phyloP scores from a whole-genome alignment of 805 yeast genomes.

The Candida maris region DNA sequence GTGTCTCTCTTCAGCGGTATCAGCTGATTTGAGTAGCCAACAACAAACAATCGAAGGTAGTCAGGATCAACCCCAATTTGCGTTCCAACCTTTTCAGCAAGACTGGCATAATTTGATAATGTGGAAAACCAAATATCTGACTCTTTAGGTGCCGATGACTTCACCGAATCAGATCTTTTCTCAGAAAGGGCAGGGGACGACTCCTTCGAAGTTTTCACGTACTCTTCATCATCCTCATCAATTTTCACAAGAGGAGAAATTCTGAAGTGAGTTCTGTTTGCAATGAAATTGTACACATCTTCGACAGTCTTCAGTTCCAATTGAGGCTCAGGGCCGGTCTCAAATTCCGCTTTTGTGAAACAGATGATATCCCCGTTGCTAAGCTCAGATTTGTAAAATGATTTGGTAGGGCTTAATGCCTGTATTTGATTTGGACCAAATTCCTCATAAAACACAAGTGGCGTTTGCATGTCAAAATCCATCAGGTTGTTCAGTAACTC shows the following conservation, averaged over 20 bases:
- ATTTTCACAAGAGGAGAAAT: constrained; percentile 42
- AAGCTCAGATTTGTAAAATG: constrained; percentile 56
- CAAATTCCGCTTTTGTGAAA: constrained; percentile 21
- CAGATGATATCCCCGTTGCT: constrained; percentile 66
- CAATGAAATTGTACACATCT: constrained; percentile 52
- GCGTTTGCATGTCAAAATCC: constrained; percentile 33
- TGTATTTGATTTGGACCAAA: constrained; percentile 52
- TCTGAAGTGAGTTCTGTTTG: constrained; percentile 57
- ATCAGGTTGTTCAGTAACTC: constrained; percentile 40
- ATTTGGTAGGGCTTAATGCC: constrained; percentile 33
- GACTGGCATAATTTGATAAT: constrained; percentile 50
- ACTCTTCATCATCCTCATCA: constrained; percentile 47
- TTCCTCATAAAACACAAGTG: constrained; percentile 54
- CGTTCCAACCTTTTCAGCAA: constrained; percentile 60
- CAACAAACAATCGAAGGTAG: constrained; percentile 61
- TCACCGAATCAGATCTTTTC: constrained; percentile 11
- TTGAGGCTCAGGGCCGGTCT: constrained; percentile 1
- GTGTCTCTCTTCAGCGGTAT: constrained; percentile 43
- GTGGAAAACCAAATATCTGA: constrained; percentile 71
- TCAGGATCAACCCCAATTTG: constrained; percentile 52
- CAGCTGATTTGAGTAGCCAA: constrained; percentile 54
- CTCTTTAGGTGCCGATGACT: constrained; percentile 12
- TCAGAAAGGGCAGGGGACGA: constrained; percentile 11
- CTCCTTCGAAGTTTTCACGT: constrained; percentile 38
- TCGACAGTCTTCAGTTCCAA: constrained; percentile 33